A percentile compares a stretch with the other conserved stretches of the same genome.
Conservation (phyloP, 345 rosid genomes). For the Eucalyptus lansdowneana region DNA sequence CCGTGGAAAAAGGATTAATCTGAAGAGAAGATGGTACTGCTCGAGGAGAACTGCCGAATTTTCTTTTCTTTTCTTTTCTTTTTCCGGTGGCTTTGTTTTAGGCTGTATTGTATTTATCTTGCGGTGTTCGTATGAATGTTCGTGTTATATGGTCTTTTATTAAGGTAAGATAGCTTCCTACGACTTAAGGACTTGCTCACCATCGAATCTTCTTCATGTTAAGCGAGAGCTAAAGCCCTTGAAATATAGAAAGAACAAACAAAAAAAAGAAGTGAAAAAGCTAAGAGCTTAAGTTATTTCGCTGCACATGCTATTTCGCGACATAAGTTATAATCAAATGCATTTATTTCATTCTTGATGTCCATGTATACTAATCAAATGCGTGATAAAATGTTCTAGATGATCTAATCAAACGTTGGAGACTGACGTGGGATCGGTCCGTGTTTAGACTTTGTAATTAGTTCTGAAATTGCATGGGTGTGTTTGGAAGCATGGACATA, state of each 20-base stretch:
- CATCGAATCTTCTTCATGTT: background rate
- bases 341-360: background rate
- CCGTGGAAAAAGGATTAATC: background rate
- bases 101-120: background rate
- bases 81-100: background rate
- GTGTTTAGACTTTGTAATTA: background rate
- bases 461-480: background rate
- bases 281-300: background rate
- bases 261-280: background rate
- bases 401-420: background rate
- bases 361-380: background rate
- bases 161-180: background rate
- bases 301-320: fast-evolving
- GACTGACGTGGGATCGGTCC: background rate
- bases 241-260: background rate
- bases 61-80: background rate
- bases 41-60: background rate
- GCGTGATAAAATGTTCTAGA: background rate
- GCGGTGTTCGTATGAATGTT: background rate
- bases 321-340: background rate
- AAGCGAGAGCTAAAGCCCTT: background rate
- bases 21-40: background rate
- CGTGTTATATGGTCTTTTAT: background rate
- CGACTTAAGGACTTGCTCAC: background rate
- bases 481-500: background rate